phyloP scores from a whole-genome alignment of 129 eudicot genomes.

The Artemisia argyi region DNA sequence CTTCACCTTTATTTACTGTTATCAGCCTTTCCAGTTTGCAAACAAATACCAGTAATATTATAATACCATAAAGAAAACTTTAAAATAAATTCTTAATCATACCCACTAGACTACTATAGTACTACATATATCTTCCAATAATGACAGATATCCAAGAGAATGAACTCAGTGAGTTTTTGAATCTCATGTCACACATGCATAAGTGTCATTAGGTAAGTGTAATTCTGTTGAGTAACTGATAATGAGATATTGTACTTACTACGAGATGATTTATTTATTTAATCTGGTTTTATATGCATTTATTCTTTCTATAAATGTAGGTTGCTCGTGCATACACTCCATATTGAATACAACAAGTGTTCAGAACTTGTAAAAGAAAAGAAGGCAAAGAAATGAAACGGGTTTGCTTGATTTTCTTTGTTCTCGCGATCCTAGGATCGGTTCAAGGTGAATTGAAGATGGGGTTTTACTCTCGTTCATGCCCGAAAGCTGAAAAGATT shows the following conservation, averaged over 20 bases:
- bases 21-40: constrained; percentile 9
- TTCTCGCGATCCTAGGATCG: constrained; percentile 36
- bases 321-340: background rate
- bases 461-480: constrained; percentile 49
- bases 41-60: too few species aligned
- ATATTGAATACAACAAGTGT: background rate
- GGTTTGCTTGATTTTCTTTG: constrained; percentile 25
- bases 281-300: background rate
- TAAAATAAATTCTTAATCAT: background rate
- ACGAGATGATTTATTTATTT: background rate
- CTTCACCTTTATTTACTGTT: background rate
- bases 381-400: constrained; percentile 18
- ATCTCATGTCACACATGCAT: constrained; percentile 15
- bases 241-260: background rate
- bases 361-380: background rate
- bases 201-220: constrained; percentile 4
- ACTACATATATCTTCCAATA: constrained; percentile 3
- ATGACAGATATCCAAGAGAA: background rate
- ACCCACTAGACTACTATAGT: too few species aligned
- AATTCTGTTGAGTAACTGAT: background rate
- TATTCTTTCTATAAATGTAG: too few species aligned
- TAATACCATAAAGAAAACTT: background rate
- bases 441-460: constrained; percentile 37
- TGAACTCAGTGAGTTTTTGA: background rate
- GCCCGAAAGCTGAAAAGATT: constrained; percentile 70